Percentiles rank a stretch among this genome's conserved stretches.
phyloP scores from a whole-genome alignment of 306 rosid genomes.

The Oxytropis ochrocephala region DNA sequence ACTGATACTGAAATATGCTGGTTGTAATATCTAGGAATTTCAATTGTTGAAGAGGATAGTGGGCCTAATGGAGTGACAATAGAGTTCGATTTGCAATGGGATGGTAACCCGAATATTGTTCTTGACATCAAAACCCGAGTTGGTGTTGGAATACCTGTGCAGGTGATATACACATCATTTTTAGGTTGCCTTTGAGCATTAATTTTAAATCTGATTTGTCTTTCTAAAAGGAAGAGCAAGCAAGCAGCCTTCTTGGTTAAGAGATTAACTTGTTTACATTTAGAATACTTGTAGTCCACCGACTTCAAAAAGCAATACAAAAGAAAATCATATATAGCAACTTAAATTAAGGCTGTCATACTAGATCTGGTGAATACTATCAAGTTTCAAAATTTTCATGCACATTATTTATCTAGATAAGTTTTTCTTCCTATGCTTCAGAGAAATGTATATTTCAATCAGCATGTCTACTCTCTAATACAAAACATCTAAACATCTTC shows the following conservation, averaged over 20 bases:
- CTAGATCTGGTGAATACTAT: neutral
- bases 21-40: slow-evolving; percentile 44
- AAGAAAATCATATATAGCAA: neutral
- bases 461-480: neutral
- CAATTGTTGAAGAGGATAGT: slow-evolving; percentile 58
- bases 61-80: slow-evolving; percentile 52
- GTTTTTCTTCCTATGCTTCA: neutral
- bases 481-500: neutral
- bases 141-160: slow-evolving; percentile 75
- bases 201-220: neutral
- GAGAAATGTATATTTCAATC: neutral
- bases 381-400: neutral
- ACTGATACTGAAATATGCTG: slow-evolving; percentile 14
- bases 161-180: slow-evolving; percentile 44
- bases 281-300: neutral
- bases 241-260: neutral
- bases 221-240: neutral
- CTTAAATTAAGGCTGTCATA: neutral
- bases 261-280: neutral
- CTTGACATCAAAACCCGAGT: slow-evolving; percentile 75
- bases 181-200: neutral
- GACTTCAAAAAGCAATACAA: neutral
- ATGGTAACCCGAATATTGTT: slow-evolving; percentile 74
- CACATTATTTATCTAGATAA: neutral
- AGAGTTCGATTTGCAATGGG: slow-evolving; percentile 97